Conservation (phyloP, 2,329 filamentous ascomycete genomes). For the Fusarium sambucinum region DNA sequence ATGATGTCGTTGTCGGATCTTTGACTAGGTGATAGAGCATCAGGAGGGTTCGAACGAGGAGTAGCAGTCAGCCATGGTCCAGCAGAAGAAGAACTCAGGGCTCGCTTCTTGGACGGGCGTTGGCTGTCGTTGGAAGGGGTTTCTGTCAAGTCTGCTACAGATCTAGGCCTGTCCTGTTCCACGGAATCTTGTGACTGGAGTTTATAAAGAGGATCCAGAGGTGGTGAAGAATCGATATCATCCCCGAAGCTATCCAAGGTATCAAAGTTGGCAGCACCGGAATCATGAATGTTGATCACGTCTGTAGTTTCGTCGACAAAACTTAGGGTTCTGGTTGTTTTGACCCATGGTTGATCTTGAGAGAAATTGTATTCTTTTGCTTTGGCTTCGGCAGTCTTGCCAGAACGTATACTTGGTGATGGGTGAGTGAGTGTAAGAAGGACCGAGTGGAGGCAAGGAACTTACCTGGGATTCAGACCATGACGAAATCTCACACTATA, state of each 20-base stretch:
- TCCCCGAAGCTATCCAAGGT: slow-evolving; percentile 19
- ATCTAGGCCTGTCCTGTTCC: slow-evolving; percentile 11
- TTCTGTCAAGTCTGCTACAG: neutral
- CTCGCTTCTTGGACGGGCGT: slow-evolving; percentile 41
- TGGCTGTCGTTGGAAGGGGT: slow-evolving; percentile 10
- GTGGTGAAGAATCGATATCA: slow-evolving; percentile 27
- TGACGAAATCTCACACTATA: slow-evolving; percentile 49
- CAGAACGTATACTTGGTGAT: slow-evolving; percentile 37
- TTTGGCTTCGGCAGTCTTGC: slow-evolving; percentile 30
- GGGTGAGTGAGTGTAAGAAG: neutral
- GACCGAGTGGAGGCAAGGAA: neutral
- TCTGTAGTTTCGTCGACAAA: slow-evolving; percentile 50
- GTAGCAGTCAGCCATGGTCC: slow-evolving; percentile 26
- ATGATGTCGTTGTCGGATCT: slow-evolving; percentile 22
- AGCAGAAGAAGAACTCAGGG: slow-evolving; percentile 37
- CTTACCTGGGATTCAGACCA: slow-evolving; percentile 46
- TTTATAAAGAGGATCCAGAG: slow-evolving; percentile 5
- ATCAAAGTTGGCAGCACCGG: slow-evolving; percentile 30
- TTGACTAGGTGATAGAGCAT: slow-evolving; percentile 32
- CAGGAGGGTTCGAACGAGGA: slow-evolving; percentile 25
- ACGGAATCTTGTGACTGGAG: slow-evolving; percentile 11
- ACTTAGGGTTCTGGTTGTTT: slow-evolving; percentile 44
- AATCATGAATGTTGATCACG: slow-evolving; percentile 47
- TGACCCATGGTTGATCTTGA: slow-evolving; percentile 48
- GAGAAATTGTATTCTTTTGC: slow-evolving; percentile 43